Evolutionary conservation across 371 early-diverging fungal genomes (phyloP).

Genomic region (Apophysomyces elegans): DNA sequence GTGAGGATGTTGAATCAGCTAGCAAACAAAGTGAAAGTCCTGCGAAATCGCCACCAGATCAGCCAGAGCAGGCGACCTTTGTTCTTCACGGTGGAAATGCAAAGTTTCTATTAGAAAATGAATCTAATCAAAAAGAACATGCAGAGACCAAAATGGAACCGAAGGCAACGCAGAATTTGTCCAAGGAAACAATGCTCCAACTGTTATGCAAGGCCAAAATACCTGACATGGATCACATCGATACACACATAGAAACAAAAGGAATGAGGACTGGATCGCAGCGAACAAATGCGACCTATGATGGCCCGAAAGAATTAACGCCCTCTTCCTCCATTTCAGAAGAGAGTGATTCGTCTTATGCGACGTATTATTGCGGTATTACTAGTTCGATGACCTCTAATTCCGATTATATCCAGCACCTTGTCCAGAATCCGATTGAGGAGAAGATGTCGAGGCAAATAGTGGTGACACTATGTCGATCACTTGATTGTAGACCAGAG

Average conservation of each 20-base stretch:
- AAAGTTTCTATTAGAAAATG: no score
- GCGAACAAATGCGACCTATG: background rate
- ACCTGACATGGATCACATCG: background rate
- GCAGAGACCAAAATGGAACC: no score
- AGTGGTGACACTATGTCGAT: background rate
- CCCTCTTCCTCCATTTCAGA: conserved; percentile 1
- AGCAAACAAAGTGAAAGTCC: background rate
- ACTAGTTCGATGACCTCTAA: background rate
- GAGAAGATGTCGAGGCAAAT: no score
- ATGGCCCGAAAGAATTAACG: background rate
- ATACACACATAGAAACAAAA: background rate
- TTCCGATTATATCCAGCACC: background rate
- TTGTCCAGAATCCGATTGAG: no score
- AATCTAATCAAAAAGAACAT: no score
- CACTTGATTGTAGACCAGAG: background rate
- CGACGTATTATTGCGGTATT: background rate
- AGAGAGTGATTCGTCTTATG: background rate
- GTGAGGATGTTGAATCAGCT: background rate
- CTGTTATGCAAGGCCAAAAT: background rate
- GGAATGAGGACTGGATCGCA: no score
- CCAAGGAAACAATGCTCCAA: background rate
- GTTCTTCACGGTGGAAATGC: no score
- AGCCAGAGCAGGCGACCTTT: no score
- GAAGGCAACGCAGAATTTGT: no score
- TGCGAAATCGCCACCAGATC: no score